Percentiles rank a stretch among this genome's conserved stretches.
Evolutionary conservation across 192 early-diverging fungal genomes (phyloP).

Genomic region (Coemansia brasiliensis): DNA sequence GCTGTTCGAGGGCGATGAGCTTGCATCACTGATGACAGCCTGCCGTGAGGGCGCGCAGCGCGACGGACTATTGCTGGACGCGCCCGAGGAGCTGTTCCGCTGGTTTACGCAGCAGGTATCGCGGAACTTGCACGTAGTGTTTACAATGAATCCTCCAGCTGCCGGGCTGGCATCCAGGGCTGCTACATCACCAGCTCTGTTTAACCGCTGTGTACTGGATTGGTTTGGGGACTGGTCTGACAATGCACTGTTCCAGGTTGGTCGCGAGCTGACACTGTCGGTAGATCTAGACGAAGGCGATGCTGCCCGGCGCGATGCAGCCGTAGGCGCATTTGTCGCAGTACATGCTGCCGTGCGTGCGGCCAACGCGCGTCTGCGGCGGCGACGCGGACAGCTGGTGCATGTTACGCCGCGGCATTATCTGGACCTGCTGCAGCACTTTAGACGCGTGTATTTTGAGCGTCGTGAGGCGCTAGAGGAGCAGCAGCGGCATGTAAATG

Average conservation of each 20-base stretch:
- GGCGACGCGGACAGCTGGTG: conserved; percentile 77
- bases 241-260: conserved; percentile 98
- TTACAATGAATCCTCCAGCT: conserved; percentile 99
- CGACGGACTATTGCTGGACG: conserved; percentile 92
- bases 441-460: conserved; percentile 83
- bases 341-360: conserved; percentile 90
- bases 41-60: conserved; percentile 93
- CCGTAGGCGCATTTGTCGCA: conserved; percentile 88
- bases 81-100: conserved; percentile 91
- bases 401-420: conserved; percentile 98
- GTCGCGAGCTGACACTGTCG: conserved; percentile 88
- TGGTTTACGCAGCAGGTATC: conserved; percentile 98
- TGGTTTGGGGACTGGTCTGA: conserved; percentile 99
- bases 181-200: conserved; percentile 97
- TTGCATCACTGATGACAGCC: conserved; percentile 85
- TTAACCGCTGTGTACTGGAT: conserved; percentile 99
- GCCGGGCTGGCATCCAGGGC: conserved; percentile 84
- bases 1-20: conserved; percentile 98
- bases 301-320: conserved; percentile 77
- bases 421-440: conserved; percentile 95
- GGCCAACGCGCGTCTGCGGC: conserved; percentile 80
- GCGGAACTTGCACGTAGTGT: conserved; percentile 97
- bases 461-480: conserved; percentile 96
- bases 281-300: conserved; percentile 80
- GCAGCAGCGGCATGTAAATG: conserved; percentile 96